Evolutionary conservation across 2,329 filamentous ascomycete genomes (phyloP), one percentile per base, ranked within the genome.

Genomic region (Cordyceps cateniannulata): DNA sequence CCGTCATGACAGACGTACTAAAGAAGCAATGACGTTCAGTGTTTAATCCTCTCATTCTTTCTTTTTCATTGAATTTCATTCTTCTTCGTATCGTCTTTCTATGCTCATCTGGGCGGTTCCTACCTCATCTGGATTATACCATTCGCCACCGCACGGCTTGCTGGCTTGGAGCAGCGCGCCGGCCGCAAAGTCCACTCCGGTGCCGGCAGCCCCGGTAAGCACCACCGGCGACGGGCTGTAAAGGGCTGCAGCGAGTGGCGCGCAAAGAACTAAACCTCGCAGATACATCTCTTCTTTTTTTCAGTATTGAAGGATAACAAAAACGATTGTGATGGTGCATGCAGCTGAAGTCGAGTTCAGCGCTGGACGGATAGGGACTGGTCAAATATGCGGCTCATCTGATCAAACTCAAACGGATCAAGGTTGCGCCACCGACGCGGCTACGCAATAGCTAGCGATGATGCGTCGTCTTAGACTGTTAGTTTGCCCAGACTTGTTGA

Each of bases 1-100:
- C 64, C 64, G 62, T 66, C 55, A 61, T 66, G 66, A 64, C 72
- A 74, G 52, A 73, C 67, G 60, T 72, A 72, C 68, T 70, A 25
- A 12, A 42, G 14, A 10, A 44, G 12, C 27, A 12, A 20, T 14
- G 18, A 10, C 47, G 25, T n/a, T 14, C 40, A 18, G 25, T n/a
- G 47, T 49, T 5, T 27, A 24, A 18, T 25, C 27, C 7, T 49
- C 18, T 8, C 16, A 18, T 42, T n/a, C 40, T 4, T n/a, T 12
- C 7, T 35, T 35, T 9, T 3, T 12, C 32, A 12, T 12, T n/a
- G 8, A 12, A 12, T 14, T 10, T 35, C 5, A 10, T 2, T 7
- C 8, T 35, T 35, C 14, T 35, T 35, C 10, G 10, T 10, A 12
- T 29, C 4, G 27, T 29, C 5, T 12, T 35, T 20, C 18, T 2